Evolutionary conservation across 176 grass and related monocot genomes (phyloP), one percentile per base, ranked within the genome.

Genomic region (Poa annua): DNA sequence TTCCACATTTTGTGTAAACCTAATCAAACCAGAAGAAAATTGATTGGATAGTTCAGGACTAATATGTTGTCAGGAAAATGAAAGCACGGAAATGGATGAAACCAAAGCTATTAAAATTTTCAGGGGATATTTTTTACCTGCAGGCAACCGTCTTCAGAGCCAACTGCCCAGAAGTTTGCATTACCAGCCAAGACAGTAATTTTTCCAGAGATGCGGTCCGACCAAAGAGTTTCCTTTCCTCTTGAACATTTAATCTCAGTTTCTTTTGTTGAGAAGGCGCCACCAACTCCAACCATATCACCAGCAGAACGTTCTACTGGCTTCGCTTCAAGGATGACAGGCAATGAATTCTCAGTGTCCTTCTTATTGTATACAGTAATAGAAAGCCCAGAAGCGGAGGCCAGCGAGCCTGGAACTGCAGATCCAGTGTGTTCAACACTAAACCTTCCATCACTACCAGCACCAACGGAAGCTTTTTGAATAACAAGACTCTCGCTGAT

Each of bases 181-280:
- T 98, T 98, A 47, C 96, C 96, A 26, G 92, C 96, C 83, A 98
- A 93, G 60, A 94, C 96, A 73, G 92, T 88, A 85, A 98, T 92
- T 79, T 98, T 98, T 82, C 88, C 82, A 52, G 85, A 90, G 70
- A 98, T 93, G 54, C 87, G 86, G 85, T 98, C 96, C 11, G 92
- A 92, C 96, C 96, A 98, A 62, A 98, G 87, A 80, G 66, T 86
- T 81, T 95, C 78, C 41, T 85, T 86, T 73, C 91, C 92, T 86
- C 78, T 89, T 71, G 66, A 83, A 86, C 96, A 95, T 53, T 74
- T 90, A 62, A 98, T 81, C 76, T 93, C 83, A 24, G 91, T 93
- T 89, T 98, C 96, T 81, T 95, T 98, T 29, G 87, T 83, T 74
- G 87, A 86, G 82, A 91, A 88, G 16, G 85, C 63, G 78, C 86